Conservation (phyloP, 2,329 filamentous ascomycete species). For the Xylariaceae sp. region DNA sequence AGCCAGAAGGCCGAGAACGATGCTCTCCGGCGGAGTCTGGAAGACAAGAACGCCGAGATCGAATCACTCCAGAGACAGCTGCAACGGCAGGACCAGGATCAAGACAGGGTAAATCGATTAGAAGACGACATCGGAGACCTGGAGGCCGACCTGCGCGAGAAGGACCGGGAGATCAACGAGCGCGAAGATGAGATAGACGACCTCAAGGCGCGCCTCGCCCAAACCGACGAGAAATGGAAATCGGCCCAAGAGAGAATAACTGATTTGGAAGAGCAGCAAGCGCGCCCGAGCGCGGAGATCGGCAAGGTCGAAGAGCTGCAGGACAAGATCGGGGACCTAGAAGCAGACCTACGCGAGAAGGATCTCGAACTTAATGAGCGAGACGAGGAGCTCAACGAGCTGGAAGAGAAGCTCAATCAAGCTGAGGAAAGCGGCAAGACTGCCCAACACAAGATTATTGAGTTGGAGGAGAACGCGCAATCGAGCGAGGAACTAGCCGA, state of each 20-base stretch:
- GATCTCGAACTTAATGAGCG: conserved; percentile 50
- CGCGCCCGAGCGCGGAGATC: conserved; percentile 34
- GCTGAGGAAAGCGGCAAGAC: conserved; percentile 52
- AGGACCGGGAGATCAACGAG: conserved; percentile 64
- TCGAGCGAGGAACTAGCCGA: conserved; percentile 45
- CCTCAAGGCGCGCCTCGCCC: conserved; percentile 47
- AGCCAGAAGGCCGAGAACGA: conserved; percentile 56
- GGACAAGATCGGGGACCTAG: conserved; percentile 46
- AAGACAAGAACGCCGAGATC: conserved; percentile 53
- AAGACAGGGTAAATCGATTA: conserved; percentile 56
- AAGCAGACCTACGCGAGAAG: conserved; percentile 49
- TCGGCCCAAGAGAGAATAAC: conserved; percentile 14
- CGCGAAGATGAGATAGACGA: conserved; percentile 68
- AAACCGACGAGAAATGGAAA: conserved; percentile 35
- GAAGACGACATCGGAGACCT: conserved; percentile 69
- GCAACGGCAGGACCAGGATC: conserved; percentile 46
- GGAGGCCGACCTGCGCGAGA: conserved; percentile 67
- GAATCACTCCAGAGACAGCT: conserved; percentile 54
- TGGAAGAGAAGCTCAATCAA: conserved; percentile 41
- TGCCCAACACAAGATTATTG: conserved; percentile 40
- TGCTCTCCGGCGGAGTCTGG: conserved; percentile 46
- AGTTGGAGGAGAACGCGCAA: conserved; percentile 50
- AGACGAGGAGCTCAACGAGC: conserved; percentile 41
- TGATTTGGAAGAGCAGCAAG: conserved; percentile 22
- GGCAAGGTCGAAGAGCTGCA: conserved; percentile 31